A percentile compares a stretch with the other conserved stretches of the same genome.
These are phyloP conservation scores for Moniliophthora roreri DNA, from an alignment of 1,284 basidiomycete genomes.

Conservation along the genomic window DNA sequence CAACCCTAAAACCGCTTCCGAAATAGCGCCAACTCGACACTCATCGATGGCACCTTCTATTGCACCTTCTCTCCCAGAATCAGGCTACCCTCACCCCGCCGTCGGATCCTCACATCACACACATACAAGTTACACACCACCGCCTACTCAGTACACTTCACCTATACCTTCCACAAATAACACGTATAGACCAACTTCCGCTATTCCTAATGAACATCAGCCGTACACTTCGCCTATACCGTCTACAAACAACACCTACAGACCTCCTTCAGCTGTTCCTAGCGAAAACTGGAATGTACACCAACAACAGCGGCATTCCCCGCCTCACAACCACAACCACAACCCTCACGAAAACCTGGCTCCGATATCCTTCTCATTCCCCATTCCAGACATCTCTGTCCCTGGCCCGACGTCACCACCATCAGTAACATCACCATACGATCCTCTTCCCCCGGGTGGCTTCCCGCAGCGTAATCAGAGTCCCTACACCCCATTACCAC, in stretches of 20 bases:
- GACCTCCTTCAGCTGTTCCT: neutral
- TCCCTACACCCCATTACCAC: neutral
- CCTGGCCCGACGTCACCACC: constrained; percentile 16
- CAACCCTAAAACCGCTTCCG: constrained; percentile 25
- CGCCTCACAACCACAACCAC: neutral
- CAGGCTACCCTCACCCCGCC: neutral
- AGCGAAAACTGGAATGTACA: neutral
- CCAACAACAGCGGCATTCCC: neutral
- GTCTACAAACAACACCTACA: neutral
- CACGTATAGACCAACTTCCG: no score
- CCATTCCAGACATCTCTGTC: constrained; percentile 22
- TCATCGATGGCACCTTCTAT: constrained; percentile 11
- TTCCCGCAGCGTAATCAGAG: no score
- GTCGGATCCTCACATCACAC: no score
- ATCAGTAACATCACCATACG: constrained; percentile 16
- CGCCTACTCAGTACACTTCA: neutral
- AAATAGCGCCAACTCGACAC: constrained; percentile 22
- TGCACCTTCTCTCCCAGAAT: neutral
- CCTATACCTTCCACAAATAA: neutral
- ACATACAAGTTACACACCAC: neutral
- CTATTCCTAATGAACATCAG: neutral
- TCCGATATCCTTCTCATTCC: constrained; percentile 24
- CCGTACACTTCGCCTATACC: neutral
- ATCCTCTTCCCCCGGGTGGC: constrained; percentile 8
- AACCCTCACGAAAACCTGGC: neutral